Evolutionary conservation across 768 basidiomycete species (phyloP), one percentile per base, ranked within the genome.

Genomic region (Boletellus emodensis): DNA sequence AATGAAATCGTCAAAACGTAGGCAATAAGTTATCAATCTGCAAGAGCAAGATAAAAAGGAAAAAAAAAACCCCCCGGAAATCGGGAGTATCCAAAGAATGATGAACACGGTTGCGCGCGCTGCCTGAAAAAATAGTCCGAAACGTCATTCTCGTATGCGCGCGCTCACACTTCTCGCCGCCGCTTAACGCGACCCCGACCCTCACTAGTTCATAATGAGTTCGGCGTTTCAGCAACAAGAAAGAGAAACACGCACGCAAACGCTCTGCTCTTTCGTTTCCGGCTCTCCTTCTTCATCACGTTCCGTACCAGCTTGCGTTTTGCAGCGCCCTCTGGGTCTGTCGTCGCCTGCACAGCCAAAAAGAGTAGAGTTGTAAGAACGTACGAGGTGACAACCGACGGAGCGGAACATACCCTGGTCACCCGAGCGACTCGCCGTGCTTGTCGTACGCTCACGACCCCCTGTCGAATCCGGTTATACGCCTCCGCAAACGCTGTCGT

Each of bases 391-490:
- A 10, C 30, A 30, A 30, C 30, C 3, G 30, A 30, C 30, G 3
- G 24, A 24, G 30, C 6, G 55, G 11, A 26, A 53, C 73, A 7
- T 41, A 80, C 81, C 73, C 74, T 68, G 26, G 76, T 67, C 30
- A 78, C 78, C 34, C 79, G 71, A 1, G 78, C 79, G 0, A 80
- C 78, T 62, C 84, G 86, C 28, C 95, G 76, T 40, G 87, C 90
- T 48, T 85, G 77, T 48, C 85, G 79, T 13, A 90, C 76, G 22
- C 75, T 77, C 20, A 85, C 68, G 2, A 81, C 80, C 28, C 79
- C 74, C 62, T 92, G 86, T 35, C 93, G 78, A 48, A 97, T 86
- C 52, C 79, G 79, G 57, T 84, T 92, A 72, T 96, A 96, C 0
- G 78, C 77, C 11, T 68, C 66, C 1, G 93, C 81, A 67, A 96